Conservation (phyloP, 257 asterid species). For the Anisodus tanguticus region DNA sequence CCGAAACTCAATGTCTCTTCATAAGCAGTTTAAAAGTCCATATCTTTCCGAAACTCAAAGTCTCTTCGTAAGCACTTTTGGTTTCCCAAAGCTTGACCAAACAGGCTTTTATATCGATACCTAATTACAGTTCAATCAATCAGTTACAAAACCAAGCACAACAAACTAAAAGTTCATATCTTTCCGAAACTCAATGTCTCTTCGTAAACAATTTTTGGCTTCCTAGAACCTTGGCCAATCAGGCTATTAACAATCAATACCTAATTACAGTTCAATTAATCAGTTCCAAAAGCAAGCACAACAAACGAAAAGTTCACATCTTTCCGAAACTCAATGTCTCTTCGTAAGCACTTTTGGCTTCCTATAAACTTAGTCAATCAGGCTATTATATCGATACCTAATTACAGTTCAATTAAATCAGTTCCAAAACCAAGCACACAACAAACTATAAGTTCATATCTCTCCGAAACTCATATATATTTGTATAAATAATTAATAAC, state of each 20-base stretch:
- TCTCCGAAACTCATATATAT: not conserved
- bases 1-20: too few species aligned
- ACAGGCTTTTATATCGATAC: not conserved
- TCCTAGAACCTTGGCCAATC: too few species aligned
- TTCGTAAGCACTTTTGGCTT: too few species aligned
- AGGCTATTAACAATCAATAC: not conserved
- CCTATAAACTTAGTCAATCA: too few species aligned
- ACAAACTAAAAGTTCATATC: not conserved
- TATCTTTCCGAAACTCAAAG: not conserved
- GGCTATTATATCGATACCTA: not conserved
- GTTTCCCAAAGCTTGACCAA: too few species aligned
- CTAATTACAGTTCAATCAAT: not conserved
- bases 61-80: too few species aligned
- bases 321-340: not conserved
- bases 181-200: not conserved
- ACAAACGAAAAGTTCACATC: not conserved
- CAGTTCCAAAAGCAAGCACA: not conserved
- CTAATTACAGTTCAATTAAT: not conserved
- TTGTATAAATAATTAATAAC: not conserved
- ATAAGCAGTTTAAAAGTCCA: not conserved
- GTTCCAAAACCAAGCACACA: not conserved
- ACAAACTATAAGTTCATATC: too few species aligned
- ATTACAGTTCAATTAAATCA: not conserved
- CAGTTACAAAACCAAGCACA: not conserved
- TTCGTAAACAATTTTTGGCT: too few species aligned